phyloP scores from a whole-genome alignment of 805 yeast genomes.

The Pichia eremophila region DNA sequence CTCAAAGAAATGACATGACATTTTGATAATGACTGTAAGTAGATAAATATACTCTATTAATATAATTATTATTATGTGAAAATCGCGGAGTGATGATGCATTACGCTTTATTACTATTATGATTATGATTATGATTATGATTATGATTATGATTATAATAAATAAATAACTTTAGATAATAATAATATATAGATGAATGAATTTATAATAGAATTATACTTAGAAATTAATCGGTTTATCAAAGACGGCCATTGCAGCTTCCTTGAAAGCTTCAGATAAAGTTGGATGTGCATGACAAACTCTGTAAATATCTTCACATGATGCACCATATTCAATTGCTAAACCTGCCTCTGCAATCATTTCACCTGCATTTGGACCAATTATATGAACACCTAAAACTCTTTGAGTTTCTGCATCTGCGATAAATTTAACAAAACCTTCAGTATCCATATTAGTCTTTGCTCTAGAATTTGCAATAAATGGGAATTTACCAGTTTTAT shows the following conservation, averaged over 20 bases:
- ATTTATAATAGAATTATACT: slow-evolving; percentile 1
- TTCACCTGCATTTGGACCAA: slow-evolving; percentile 98
- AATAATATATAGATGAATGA: not conserved
- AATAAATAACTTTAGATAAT: not conserved
- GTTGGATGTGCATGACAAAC: slow-evolving; percentile 99
- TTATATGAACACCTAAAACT: slow-evolving; percentile 90
- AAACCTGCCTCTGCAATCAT: slow-evolving; percentile 98
- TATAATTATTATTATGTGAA: too few species aligned
- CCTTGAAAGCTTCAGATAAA: slow-evolving; percentile 94
- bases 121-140: too few species aligned
- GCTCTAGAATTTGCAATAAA: slow-evolving; percentile 99
- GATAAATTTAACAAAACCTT: slow-evolving; percentile 91
- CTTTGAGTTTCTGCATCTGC: slow-evolving; percentile 98
- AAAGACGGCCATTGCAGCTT: slow-evolving; percentile 89
- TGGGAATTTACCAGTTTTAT: slow-evolving; percentile 96
- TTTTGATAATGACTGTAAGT: too few species aligned
- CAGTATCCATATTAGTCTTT: slow-evolving; percentile 93
- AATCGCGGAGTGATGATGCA: too few species aligned
- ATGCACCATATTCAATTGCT: slow-evolving; percentile 97
- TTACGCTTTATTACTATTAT: too few species aligned
- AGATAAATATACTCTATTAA: too few species aligned
- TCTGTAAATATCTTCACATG: slow-evolving; percentile 95
- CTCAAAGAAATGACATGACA: too few species aligned
- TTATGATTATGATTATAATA: too few species aligned
- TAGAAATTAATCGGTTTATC: slow-evolving; percentile 86